Base-by-base conservation (phyloP, 139 green algal genomes). In the Chlamydomonas sp. region DNA sequence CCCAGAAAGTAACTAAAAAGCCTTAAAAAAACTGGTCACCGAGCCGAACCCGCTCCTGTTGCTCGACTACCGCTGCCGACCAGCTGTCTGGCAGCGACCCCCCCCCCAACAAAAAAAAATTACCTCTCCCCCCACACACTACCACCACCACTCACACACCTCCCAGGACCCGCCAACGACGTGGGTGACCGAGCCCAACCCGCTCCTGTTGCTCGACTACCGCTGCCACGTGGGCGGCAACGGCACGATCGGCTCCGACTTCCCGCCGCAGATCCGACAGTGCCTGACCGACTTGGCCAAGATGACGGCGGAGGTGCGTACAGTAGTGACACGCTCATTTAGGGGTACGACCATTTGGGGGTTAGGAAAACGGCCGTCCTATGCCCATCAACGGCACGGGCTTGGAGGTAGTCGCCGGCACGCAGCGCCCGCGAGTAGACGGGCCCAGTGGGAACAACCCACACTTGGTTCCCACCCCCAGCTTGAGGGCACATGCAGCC, bases 41-140 rank as follows among this genome's bases (percentile, higher is more conserved):
- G 31, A 68, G 36, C 39, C 77, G 3, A 68, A 65, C 29, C 70
- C 74, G 22, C 62, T 80, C 34, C 61, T 77, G 61, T 30, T 81
- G 20, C 64, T 82, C 48, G 75, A 81, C 67, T 81, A 81, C 72
- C 75, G 75, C 48, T 81, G 75, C 64, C 75, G 79, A 38, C 70
- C 37, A 13, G 35, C 57, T 59, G n/a, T 28, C 34, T 48, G 33
- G 48, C 13, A 68, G 54, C 54, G 6, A 20, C 54, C n/a, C 54
- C n/a, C 26, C 6, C 20, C 13, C 13, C 22, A 13, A 30, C 54
- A 33, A 16, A 26, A 20, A 54, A 54, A 13, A 54, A 13, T 54
- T 13, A 13, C 20, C 43, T 54, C 13, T 26, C 13, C 16, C 43
- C 43, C 20, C 16, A 26, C 43, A 54, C 43, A 54, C 43, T 54